Base-by-base conservation (phyloP, 768 basidiomycete genomes). In the Termitomyces sp. region DNA sequence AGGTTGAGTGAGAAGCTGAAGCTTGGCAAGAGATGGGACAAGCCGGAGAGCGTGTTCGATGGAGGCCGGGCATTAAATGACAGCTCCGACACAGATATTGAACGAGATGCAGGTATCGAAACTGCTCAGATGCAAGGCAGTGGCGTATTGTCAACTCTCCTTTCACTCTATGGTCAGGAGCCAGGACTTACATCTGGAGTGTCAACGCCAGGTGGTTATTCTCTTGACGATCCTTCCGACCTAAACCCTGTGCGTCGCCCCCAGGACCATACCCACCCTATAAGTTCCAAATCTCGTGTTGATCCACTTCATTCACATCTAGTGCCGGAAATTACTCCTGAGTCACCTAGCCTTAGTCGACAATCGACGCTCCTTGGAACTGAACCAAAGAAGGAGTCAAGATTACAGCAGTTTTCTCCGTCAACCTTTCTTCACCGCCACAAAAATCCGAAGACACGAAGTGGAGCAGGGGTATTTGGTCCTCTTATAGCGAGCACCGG, bases 401-500 rank as follows among this genome's bases (percentile, higher is more conserved):
- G 34, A 47, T 23, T 54, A 0, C 35, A 37, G 2, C 52, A 45
- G 9, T 50, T 55, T 34, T 16, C 54, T 14, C 57, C 60, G 8
- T 59, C 58, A 16, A 4, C 46, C 5, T 30, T 56, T 2, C 9
- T 60, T 17, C 51, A 30, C 21, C 51, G 56, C 27, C 56, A 55
- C 27, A 58, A 50, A 19, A 47, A 40, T 4, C 25, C 72, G 6
- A 70, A 76, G 45, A 75, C 79, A 14, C 72, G 77, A 57, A 83
- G 72, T 60, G 76, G 76, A 21, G 86, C 75, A 0, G 86, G 86
- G 5, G 86, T 86, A 2, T 78, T 88, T 57, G 89, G 86, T 0
- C 79, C 88, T 4, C 77, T 93, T 35, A 83, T 94, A 19, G 81
- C 86, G 7, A 83, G 84, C 55, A 84, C 88, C 0, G 84, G 82